A percentile compares a stretch with the other conserved stretches of the same genome.
phyloP scores from a whole-genome alignment of 768 basidiomycete genomes.

The Chalciporus chontae region DNA sequence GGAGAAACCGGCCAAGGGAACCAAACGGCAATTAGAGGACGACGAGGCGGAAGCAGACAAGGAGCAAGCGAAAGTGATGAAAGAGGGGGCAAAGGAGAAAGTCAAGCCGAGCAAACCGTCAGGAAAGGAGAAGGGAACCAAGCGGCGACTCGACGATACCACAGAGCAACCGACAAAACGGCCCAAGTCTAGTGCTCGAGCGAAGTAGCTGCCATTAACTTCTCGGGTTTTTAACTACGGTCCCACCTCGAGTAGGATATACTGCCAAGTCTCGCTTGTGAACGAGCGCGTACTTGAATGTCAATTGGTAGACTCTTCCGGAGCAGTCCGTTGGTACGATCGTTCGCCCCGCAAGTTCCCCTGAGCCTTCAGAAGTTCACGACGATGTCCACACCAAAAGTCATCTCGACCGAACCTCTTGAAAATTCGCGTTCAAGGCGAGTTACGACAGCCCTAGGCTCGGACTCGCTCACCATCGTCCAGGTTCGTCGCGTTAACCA shows the following conservation, averaged over 20 bases:
- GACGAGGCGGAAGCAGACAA: neutral
- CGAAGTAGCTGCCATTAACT: too few species aligned
- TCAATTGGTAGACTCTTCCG: conserved; percentile 5
- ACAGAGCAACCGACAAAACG: conserved; percentile 19
- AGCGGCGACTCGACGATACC: conserved; percentile 10
- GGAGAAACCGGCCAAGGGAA: conserved; percentile 1
- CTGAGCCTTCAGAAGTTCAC: conserved; percentile 3
- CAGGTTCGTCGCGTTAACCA: conserved; percentile 86
- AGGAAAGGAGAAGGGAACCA: conserved; percentile 3
- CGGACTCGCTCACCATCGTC: neutral
- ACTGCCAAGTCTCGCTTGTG: too few species aligned
- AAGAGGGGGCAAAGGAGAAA: neutral
- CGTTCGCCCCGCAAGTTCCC: neutral
- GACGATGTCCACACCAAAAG: conserved; percentile 41
- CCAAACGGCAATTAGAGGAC: conserved; percentile 11
- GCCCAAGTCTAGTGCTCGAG: neutral
- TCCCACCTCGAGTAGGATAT: too few species aligned
- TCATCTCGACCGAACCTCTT: conserved; percentile 52
- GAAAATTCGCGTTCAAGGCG: conserved; percentile 57
- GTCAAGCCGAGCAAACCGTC: neutral
- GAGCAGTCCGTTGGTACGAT: neutral
- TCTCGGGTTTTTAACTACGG: too few species aligned
- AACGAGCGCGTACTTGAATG: too few species aligned
- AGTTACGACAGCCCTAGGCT: conserved; percentile 14
- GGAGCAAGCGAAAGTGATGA: neutral